These are phyloP conservation scores for Karstenula rhodostoma DNA, from an alignment of 2,329 filamentous ascomycete genomes.

Conservation along the genomic window DNA sequence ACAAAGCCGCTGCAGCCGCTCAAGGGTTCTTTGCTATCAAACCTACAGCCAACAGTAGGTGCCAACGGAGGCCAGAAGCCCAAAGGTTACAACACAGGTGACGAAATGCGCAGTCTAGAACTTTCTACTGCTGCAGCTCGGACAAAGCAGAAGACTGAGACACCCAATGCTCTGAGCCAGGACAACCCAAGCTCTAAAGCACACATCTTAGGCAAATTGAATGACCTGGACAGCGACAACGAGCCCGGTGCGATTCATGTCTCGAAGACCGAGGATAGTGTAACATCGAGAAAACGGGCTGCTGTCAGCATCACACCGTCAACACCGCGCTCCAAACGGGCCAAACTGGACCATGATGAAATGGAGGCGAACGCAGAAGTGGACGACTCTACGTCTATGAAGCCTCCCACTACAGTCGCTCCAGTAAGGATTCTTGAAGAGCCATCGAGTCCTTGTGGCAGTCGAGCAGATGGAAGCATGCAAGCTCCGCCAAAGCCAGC, in stretches of 20 bases:
- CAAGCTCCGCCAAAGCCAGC: constrained; percentile 10
- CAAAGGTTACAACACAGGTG: not conserved
- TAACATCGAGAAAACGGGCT: constrained; percentile 12
- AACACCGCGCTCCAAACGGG: constrained; percentile 18
- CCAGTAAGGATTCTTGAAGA: constrained; percentile 20
- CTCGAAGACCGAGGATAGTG: not conserved
- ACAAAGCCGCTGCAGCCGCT: not conserved
- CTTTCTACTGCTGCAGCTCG: not conserved
- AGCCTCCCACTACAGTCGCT: constrained; percentile 13
- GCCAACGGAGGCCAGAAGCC: not conserved
- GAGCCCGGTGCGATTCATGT: not conserved
- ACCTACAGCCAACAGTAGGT: not conserved
- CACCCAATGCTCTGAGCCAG: not conserved
- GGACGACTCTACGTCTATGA: not conserved
- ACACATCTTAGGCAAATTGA: constrained; percentile 6
- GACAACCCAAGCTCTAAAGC: not conserved
- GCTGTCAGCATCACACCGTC: constrained; percentile 3
- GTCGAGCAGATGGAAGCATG: constrained; percentile 7
- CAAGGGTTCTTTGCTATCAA: constrained; percentile 5
- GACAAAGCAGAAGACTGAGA: not conserved
- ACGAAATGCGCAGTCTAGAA: not conserved
- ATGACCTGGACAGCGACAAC: not conserved
- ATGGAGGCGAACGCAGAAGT: not conserved
- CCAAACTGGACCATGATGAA: constrained; percentile 6
- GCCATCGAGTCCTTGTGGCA: constrained; percentile 22